A percentile compares a stretch with the other conserved stretches of the same genome.
Evolutionary conservation across 176 grass and related monocot genomes (phyloP).

Genomic region (Zea mays): Zm-B73-REFERENCE-NAM-5.0 NC_050105.1:143835501-143836000

Average conservation of each 20-base stretch:
- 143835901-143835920: constrained; percentile 11
- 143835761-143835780: neutral
- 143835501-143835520: neutral
- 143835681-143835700: no score
- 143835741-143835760: neutral
- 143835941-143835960: neutral
- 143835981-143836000: constrained; percentile 15
- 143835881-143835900: neutral
- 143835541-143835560: neutral
- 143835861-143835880: constrained; percentile 19
- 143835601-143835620: no score
- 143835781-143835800: neutral
- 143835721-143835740: no score
- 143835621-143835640: no score
- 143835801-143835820: neutral
- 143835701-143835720: no score
- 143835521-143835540: constrained; percentile 1
- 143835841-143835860: neutral
- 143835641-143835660: no score
- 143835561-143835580: neutral
- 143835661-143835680: no score
- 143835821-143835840: neutral
- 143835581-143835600: no score
- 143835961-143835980: constrained; percentile 27
- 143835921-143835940: constrained; percentile 12